Base-by-base conservation (phyloP, 192 early-diverging fungal species). In the Umbelopsis vinacea region DNA sequence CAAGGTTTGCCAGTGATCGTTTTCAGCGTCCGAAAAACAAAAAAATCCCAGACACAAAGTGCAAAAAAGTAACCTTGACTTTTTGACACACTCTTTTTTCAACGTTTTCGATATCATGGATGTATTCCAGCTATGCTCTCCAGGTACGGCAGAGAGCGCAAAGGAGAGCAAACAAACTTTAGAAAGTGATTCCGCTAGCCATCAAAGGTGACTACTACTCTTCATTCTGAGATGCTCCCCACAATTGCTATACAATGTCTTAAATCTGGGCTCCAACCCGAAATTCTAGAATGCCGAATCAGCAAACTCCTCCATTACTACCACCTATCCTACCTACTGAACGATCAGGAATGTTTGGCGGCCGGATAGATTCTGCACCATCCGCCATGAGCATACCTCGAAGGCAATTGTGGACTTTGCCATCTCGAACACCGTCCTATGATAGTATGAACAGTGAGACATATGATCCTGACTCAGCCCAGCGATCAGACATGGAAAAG, bases 61-160 rank as follows among this genome's bases (percentile, higher is more conserved):
- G 11, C 14, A 29, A 60, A 37, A 17, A 29, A 9, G 26, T 14
- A 35, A 19, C 11, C 17, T 29, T 17, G 12, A 37, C 15, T 37
- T 63, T 63, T 63, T 63, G 57, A 63, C 57, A 63, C 26, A 29
- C 57, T 63, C 57, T 35, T 37, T 63, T 63, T n/a, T 29, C 15
- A 17, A 50, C 19, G 3, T 6, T 50, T 50, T n/a, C 33, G 12
- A 63, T 63, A 63, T 63, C 15, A 63, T 63, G 57, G 57, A 63
- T 37, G 57, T 63, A 63, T 63, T 63, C 26, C 26, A 63, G 19
- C 33, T 63, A 63, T 63, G 57, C 29, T 63, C 57, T 37, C 57
- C 26, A 12, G 15, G 35, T 15, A 33, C 12, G 15, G 4, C 57
- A 17, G 57, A 63, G 15, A 37, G 10, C 29, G 26, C 26, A 7